These are phyloP conservation scores for Karstenula rhodostoma DNA, from an alignment of 2,329 filamentous ascomycete genomes.

Conservation along the genomic window DNA sequence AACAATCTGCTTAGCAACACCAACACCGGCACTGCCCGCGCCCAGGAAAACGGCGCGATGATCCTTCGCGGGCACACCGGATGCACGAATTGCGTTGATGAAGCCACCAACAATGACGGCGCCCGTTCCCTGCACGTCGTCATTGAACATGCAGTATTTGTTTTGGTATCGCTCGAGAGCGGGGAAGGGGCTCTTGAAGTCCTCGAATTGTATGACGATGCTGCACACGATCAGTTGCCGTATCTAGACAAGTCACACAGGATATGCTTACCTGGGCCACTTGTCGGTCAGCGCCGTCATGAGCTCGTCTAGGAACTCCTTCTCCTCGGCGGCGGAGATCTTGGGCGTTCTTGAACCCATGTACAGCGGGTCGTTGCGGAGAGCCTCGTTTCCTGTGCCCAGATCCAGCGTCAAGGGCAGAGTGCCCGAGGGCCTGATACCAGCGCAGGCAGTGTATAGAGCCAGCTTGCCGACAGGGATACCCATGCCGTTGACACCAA, in stretches of 20 bases:
- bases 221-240: constrained; percentile 52
- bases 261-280: constrained; percentile 67
- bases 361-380: constrained; percentile 84
- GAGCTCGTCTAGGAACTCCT: constrained; percentile 95
- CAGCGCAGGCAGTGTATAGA: constrained; percentile 93
- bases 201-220: constrained; percentile 90
- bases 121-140: constrained; percentile 97
- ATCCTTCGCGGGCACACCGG: constrained; percentile 83
- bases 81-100: constrained; percentile 80
- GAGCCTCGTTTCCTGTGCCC: constrained; percentile 69
- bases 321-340: constrained; percentile 77
- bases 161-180: constrained; percentile 90
- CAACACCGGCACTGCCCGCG: constrained; percentile 92
- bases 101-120: constrained; percentile 90
- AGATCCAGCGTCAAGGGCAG: constrained; percentile 70
- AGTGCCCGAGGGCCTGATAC: constrained; percentile 80
- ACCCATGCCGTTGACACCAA: constrained; percentile 96
- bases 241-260: constrained; percentile 1
- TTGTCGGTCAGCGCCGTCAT: constrained; percentile 88
- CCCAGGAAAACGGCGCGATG: constrained; percentile 97
- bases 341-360: constrained; percentile 88
- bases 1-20: constrained; percentile 96
- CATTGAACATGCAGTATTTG: constrained; percentile 95
- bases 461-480: constrained; percentile 97
- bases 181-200: constrained; percentile 97